These are phyloP conservation scores for Isatis lusitanica DNA, from an alignment of 441 rosid genomes.

Conservation along the genomic window DNA sequence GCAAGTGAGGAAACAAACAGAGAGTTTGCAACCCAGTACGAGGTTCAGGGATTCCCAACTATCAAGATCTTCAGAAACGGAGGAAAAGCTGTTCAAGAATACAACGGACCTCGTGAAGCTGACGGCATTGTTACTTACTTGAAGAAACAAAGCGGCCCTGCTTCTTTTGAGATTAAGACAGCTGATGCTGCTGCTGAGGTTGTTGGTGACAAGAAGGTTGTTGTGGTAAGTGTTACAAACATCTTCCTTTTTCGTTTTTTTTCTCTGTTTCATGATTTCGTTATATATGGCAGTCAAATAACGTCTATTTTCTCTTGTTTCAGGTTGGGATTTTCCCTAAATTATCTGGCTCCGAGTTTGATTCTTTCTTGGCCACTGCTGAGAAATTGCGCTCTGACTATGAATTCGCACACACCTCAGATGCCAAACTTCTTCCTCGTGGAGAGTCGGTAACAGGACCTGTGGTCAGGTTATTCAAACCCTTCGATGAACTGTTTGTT, in stretches of 20 bases:
- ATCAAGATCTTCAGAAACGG: conserved; percentile 85
- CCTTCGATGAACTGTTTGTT: conserved; percentile 83
- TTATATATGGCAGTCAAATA: neutral
- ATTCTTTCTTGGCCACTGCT: conserved; percentile 64
- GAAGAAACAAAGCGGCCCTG: conserved; percentile 91
- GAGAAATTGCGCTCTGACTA: conserved; percentile 83
- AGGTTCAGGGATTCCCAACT: conserved; percentile 84
- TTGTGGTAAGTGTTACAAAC: conserved; percentile 53
- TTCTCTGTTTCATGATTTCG: neutral
- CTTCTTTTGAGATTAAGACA: conserved; percentile 81
- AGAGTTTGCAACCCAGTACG: conserved; percentile 56
- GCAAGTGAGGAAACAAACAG: conserved; percentile 78
- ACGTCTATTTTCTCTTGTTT: conserved; percentile 16
- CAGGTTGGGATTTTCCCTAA: conserved; percentile 93
- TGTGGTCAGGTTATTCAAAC: conserved; percentile 83
- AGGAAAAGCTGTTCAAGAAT: conserved; percentile 73
- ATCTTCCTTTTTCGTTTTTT: neutral
- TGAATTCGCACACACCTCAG: conserved; percentile 83
- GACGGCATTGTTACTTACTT: conserved; percentile 87
- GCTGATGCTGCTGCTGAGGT: conserved; percentile 57
- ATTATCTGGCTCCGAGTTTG: conserved; percentile 79
- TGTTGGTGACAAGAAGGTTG: conserved; percentile 66
- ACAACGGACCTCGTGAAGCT: conserved; percentile 92
- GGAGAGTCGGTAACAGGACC: conserved; percentile 84
- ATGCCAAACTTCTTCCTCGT: conserved; percentile 80